These are phyloP conservation scores for Phytopythium kandeliae DNA, from an alignment of 352 stramenopile genomes.

Conservation along the genomic window DNA sequence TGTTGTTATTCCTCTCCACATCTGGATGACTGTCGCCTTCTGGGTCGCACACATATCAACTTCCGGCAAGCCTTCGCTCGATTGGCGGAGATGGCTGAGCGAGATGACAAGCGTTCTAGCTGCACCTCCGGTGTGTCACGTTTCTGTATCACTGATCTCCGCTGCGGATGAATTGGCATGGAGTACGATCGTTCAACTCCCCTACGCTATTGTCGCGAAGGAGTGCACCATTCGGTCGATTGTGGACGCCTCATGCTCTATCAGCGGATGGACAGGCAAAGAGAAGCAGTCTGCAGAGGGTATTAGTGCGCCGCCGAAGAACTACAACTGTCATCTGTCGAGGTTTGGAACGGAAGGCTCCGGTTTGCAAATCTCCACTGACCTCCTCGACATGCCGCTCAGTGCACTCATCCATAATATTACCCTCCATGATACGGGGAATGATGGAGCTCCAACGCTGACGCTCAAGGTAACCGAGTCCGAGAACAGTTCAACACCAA, in stretches of 20 bases:
- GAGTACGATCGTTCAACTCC: background rate
- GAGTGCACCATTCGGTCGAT: slow-evolving; percentile 2
- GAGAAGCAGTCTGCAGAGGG: background rate
- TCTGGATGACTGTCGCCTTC: slow-evolving; percentile 16
- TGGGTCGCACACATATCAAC: slow-evolving; percentile 1
- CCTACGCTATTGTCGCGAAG: background rate
- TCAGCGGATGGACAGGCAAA: background rate
- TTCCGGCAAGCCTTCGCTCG: background rate
- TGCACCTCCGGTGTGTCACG: slow-evolving; percentile 1
- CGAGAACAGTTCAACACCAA: background rate
- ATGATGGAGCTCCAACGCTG: background rate
- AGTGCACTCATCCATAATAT: slow-evolving; percentile 9
- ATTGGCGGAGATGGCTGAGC: slow-evolving; percentile 10
- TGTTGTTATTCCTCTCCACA: slow-evolving; percentile 11
- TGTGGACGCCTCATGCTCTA: slow-evolving; percentile 8
- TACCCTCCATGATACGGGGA: background rate
- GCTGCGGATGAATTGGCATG: background rate
- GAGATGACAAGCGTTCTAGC: background rate
- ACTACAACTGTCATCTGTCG: background rate
- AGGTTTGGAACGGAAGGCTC: background rate
- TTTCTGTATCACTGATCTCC: slow-evolving; percentile 6
- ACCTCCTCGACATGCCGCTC: slow-evolving; percentile 7
- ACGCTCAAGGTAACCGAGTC: slow-evolving; percentile 1
- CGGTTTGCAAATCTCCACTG: slow-evolving; percentile 3
- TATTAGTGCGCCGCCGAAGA: too few species aligned